Conservation (phyloP, 768 basidiomycete genomes). For the Lactifluus subvellereus region DNA sequence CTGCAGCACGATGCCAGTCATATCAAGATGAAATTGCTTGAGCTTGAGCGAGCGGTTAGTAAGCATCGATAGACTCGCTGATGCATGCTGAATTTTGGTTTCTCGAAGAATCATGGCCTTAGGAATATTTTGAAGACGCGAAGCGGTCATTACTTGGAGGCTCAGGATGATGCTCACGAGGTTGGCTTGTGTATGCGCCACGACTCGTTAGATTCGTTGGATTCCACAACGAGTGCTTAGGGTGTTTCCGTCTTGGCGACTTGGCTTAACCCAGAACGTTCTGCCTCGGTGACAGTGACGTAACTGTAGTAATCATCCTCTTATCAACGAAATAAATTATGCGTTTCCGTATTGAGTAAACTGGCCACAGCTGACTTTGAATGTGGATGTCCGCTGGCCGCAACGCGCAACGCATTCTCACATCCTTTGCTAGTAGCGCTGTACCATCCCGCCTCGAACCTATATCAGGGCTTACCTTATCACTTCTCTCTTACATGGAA, state of each 20-base stretch:
- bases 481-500: constrained; percentile 35
- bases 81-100: neutral
- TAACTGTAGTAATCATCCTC: neutral
- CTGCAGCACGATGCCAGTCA: constrained; percentile 60
- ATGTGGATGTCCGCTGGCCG: constrained; percentile 6
- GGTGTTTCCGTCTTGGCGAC: neutral
- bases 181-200: constrained; percentile 13
- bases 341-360: neutral
- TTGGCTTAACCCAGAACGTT: neutral
- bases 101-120: constrained; percentile 18
- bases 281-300: neutral
- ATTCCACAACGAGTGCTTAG: constrained; percentile 1
- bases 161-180: constrained; percentile 7
- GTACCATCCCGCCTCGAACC: neutral
- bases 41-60: constrained; percentile 63
- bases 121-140: constrained; percentile 16
- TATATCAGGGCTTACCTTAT: neutral
- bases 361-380: constrained; percentile 20
- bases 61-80: neutral
- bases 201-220: constrained; percentile 6
- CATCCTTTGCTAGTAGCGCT: too few relatives aligned
- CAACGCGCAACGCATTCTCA: neutral
- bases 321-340: neutral
- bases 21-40: constrained; percentile 56
- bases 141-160: neutral